Evolutionary conservation across 148 eudicot genomes (phyloP).

Genomic region (Rhododendron henanense): DNA sequence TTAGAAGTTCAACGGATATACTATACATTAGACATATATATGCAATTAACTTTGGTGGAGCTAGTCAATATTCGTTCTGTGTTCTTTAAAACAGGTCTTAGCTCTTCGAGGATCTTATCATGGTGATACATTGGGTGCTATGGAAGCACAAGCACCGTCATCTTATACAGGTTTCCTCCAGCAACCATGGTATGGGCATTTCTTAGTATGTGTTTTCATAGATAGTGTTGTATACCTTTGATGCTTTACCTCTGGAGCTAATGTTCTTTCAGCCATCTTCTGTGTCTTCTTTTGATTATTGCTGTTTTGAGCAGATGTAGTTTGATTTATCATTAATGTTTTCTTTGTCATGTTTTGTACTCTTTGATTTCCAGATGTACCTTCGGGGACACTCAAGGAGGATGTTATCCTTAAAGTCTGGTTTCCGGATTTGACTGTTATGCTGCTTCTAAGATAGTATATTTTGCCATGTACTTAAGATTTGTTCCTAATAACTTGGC

Average conservation of each 20-base stretch:
- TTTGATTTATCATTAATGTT: not conserved
- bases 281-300: not conserved
- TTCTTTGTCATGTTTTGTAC: not conserved
- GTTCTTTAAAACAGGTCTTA: constrained; percentile 52
- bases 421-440: not conserved
- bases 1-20: not conserved
- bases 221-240: not conserved
- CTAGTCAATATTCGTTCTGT: constrained; percentile 5
- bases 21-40: not conserved
- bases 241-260: not conserved
- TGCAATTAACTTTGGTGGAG: not conserved
- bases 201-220: not conserved
- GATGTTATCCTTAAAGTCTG: not conserved
- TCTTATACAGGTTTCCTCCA: constrained; percentile 86
- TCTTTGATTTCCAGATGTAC: not conserved
- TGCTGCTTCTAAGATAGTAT: not conserved
- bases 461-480: not conserved
- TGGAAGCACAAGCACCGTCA: constrained; percentile 99
- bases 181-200: constrained; percentile 81
- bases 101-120: constrained; percentile 96
- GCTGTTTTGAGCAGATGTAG: not conserved
- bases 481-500: not conserved
- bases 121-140: constrained; percentile 98
- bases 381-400: not conserved
- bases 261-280: not conserved